These are phyloP conservation scores for Pseudogymnoascus sp. DNA, from an alignment of 2,329 filamentous ascomycete species.

Conservation along the genomic window DNA sequence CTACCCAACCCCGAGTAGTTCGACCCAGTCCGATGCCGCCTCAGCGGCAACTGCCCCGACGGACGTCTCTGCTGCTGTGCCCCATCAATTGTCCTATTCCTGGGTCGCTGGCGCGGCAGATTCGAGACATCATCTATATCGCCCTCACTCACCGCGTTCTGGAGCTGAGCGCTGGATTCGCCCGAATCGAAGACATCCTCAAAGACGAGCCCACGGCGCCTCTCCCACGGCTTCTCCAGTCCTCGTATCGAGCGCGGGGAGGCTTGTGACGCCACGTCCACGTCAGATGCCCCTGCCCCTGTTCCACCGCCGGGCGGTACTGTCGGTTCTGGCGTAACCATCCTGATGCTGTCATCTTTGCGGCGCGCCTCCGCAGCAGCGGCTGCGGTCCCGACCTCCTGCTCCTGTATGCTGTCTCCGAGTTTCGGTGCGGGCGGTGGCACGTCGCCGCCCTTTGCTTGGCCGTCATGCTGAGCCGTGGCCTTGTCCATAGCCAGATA, in stretches of 20 bases:
- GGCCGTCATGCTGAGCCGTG: conserved; percentile 21
- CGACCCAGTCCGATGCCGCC: neutral
- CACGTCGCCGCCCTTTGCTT: conserved; percentile 28
- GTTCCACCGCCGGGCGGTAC: neutral
- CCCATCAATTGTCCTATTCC: conserved; percentile 46
- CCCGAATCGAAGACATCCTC: conserved; percentile 46
- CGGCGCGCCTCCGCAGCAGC: conserved; percentile 59
- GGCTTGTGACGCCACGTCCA: conserved; percentile 33
- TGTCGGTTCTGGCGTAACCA: conserved; percentile 7
- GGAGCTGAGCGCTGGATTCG: conserved; percentile 15
- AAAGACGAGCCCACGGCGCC: conserved; percentile 55
- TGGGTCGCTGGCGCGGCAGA: neutral
- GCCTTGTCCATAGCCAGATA: neutral
- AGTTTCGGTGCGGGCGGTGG: neutral
- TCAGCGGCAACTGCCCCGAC: neutral
- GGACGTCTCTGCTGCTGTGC: conserved; percentile 36
- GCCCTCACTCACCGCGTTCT: neutral
- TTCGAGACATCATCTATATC: conserved; percentile 1
- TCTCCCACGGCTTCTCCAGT: conserved; percentile 31
- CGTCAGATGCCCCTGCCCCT: neutral
- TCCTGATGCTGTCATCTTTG: conserved; percentile 40
- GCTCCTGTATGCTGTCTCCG: neutral
- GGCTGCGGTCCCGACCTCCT: conserved; percentile 27
- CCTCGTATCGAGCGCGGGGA: conserved; percentile 42
- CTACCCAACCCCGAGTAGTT: neutral